These are phyloP conservation scores for Hanseniaspora thailandica DNA, from an alignment of 805 yeast species.

Conservation along the genomic window DNA sequence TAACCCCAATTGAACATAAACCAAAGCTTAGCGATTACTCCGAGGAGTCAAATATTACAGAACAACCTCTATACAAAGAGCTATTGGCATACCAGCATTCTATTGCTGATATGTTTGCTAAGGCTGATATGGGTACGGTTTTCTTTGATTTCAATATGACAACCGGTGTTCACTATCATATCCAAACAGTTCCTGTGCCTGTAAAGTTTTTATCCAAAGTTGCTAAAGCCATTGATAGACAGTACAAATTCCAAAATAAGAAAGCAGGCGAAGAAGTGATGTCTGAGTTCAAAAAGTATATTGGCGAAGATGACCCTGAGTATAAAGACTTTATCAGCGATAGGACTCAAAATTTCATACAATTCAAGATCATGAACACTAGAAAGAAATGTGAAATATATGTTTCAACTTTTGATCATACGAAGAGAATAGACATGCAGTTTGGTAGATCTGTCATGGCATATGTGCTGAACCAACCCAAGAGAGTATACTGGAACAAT, in stretches of 20 bases:
- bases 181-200: conserved; percentile 65
- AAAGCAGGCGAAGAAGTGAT: conserved; percentile 26
- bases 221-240: conserved; percentile 36
- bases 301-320: conserved; percentile 20
- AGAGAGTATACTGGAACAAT: conserved; percentile 62
- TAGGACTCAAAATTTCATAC: conserved; percentile 25
- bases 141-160: conserved; percentile 59
- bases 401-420: conserved; percentile 25
- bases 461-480: conserved; percentile 44
- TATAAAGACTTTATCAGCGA: conserved; percentile 26
- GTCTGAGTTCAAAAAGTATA: conserved; percentile 29
- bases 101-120: conserved; percentile 36
- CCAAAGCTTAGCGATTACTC: conserved; percentile 32
- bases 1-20: conserved; percentile 67
- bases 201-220: conserved; percentile 35
- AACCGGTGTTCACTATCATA: conserved; percentile 60
- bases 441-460: conserved; percentile 77
- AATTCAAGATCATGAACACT: conserved; percentile 30
- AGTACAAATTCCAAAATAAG: conserved; percentile 37
- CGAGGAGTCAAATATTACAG: conserved; percentile 22
- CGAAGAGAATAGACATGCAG: conserved; percentile 53
- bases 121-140: conserved; percentile 40
- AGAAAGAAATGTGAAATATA: conserved; percentile 26
- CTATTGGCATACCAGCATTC: conserved; percentile 36
- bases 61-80: conserved; percentile 31